These are phyloP conservation scores for Amniculicola lignicola DNA, from an alignment of 495 filamentous ascomycete genomes.

Conservation along the genomic window DNA sequence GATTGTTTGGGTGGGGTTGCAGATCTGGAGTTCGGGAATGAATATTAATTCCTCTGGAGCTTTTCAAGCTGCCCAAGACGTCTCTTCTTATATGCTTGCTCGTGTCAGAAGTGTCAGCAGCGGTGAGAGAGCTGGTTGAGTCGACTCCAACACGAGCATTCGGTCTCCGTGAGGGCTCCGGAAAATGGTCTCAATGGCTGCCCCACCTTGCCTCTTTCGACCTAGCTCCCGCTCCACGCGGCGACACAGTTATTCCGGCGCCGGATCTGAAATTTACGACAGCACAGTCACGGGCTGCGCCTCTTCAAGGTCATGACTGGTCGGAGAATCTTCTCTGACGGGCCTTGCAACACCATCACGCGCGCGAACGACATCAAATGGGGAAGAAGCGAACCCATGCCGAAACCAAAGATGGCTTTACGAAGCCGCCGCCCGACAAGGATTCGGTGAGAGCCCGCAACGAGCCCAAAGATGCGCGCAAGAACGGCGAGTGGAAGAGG, in stretches of 20 bases:
- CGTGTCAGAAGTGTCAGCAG: no score
- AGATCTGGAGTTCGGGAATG: no score
- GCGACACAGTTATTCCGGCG: slow-evolving; percentile 10
- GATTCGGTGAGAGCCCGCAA: slow-evolving; percentile 13
- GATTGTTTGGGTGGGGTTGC: no score
- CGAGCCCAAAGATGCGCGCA: slow-evolving; percentile 20
- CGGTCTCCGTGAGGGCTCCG: no score
- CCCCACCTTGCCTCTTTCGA: no score
- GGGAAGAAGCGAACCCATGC: slow-evolving; percentile 38
- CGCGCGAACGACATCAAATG: slow-evolving; percentile 30
- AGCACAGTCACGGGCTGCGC: slow-evolving; percentile 1
- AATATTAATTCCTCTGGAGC: no score
- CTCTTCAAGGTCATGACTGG: slow-evolving; percentile 28
- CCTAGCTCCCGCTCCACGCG: background rate
- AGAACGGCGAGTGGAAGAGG: slow-evolving; percentile 21
- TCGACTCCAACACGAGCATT: no score
- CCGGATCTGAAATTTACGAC: slow-evolving; percentile 3
- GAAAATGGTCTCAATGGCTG: no score
- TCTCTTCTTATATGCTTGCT: no score
- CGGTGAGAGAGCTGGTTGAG: no score
- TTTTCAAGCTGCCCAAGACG: no score
- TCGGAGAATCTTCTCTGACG: slow-evolving; percentile 33
- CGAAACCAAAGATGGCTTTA: slow-evolving; percentile 33
- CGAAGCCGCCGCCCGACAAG: slow-evolving; percentile 26
- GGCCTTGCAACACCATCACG: slow-evolving; percentile 12